Evolutionary conservation across 345 rosid genomes (phyloP).

Genomic region (Salix arbutifolia): DNA sequence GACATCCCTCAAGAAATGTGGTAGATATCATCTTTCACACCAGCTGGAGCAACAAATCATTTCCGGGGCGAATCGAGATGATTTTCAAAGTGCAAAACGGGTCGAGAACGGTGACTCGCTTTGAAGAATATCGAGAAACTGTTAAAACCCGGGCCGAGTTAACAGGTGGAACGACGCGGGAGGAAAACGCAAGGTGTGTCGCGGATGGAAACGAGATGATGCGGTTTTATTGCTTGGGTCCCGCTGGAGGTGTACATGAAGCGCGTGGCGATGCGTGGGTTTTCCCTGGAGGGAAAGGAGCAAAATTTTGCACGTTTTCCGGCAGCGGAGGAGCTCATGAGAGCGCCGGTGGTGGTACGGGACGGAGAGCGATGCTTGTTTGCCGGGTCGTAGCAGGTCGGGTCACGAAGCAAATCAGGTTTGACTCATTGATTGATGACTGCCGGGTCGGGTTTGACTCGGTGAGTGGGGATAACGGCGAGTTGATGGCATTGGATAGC

Average conservation of each 20-base stretch:
- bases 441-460: conserved; percentile 69
- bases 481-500: conserved; percentile 75
- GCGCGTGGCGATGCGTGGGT: conserved; percentile 47
- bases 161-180: conserved; percentile 32
- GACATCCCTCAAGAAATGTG: conserved; percentile 87
- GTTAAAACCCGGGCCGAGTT: conserved; percentile 57
- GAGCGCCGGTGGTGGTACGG: conserved; percentile 74
- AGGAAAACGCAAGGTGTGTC: conserved; percentile 70
- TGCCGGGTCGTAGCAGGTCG: conserved; percentile 92
- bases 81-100: conserved; percentile 87
- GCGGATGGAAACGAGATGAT: conserved; percentile 98
- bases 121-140: conserved; percentile 82
- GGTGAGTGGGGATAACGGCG: conserved; percentile 76
- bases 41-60: conserved; percentile 78
- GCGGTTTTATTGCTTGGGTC: conserved; percentile 84
- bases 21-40: conserved; percentile 94
- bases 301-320: conserved; percentile 62
- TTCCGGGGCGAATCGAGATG: conserved; percentile 78
- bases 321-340: conserved; percentile 83
- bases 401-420: conserved; percentile 46
- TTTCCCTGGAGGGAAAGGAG: conserved; percentile 52
- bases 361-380: conserved; percentile 88
- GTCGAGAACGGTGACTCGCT: conserved; percentile 57
- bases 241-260: conserved; percentile 32
- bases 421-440: conserved; percentile 40